Base-by-base conservation (phyloP, 257 asterid species). In the Solanum arcanum region DNA sequence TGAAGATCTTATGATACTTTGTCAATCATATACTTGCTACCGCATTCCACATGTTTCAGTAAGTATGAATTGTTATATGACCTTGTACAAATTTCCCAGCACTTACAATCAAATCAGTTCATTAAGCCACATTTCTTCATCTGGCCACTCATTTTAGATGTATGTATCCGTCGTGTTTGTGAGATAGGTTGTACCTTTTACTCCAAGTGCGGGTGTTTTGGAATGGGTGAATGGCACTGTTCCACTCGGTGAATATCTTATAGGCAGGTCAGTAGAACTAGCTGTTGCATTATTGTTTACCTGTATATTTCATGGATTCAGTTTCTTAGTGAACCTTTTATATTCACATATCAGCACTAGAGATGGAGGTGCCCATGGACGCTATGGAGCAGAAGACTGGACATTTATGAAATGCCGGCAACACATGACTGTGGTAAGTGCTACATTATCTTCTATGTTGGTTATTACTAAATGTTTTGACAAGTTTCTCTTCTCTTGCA, bases 201-300 rank as follows among this genome's bases (percentile, higher is more conserved):
- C 99, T 89, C 99, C 99, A 52, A 95, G 98, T 92, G 99, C 99
- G 76, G 99, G 99, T 89, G 98, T 97, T 89, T 94, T 95, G 84
- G 99, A 97, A 92, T 97, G 99, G 99, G 99, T 97, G 87, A 95
- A 94, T 91, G 98, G 98, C 90, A 97, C 99, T 86, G 87, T 97
- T 73, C 99, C 99, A 42, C 99, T 97, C 31, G 98, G 97, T 83
- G 99, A 97, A 86, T 97, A 95, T 92, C 99, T 97, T 77, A 90
- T 90, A 52, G 99, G 98, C 91, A 92, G 98, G 98, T 94, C 84
- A 89, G 94, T 87, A 66, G 68, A 80, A 47, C 88, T 89, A 21
- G 88, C 83, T 80, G 88, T 73, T 74, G 47, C 88, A 47, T 42
- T 70, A 64, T 60, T 39, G 66, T 59, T 44, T 42, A 42, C 62